Conservation (phyloP, 495 filamentous ascomycete genomes). For the Haplographium delicatum region DNA sequence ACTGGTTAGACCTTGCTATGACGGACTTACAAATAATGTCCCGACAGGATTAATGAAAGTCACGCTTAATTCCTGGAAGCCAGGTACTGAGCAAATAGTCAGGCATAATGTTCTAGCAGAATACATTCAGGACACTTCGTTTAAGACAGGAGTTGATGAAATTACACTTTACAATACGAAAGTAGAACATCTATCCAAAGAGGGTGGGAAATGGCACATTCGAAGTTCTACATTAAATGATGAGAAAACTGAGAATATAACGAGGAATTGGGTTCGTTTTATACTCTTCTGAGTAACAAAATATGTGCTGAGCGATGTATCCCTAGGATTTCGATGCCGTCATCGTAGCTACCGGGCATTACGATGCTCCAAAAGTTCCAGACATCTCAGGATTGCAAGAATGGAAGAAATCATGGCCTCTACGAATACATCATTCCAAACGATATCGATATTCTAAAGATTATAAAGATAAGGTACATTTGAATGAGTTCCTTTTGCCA, state of each 20-base stretch:
- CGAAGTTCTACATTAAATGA: too few relatives aligned
- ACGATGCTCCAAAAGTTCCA: conserved; percentile 65
- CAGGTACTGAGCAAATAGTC: background rate
- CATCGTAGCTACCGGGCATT: conserved; percentile 80
- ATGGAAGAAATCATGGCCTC: conserved; percentile 58
- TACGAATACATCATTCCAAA: conserved; percentile 72
- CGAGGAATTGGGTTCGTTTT: conserved; percentile 6
- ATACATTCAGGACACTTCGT: conserved; percentile 33
- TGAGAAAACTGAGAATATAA: conserved; percentile 25
- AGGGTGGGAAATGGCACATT: background rate
- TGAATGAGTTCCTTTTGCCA: too few relatives aligned
- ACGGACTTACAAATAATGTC: background rate
- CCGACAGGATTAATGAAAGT: background rate
- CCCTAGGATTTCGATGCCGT: conserved; percentile 62
- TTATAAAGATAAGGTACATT: conserved; percentile 45
- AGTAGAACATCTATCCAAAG: conserved; percentile 2
- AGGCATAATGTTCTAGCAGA: background rate
- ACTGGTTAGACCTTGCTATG: conserved; percentile 29
- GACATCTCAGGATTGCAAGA: conserved; percentile 49
- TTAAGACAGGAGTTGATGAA: conserved; percentile 44
- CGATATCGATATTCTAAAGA: conserved; percentile 57
- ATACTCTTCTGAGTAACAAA: too few relatives aligned
- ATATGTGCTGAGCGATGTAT: background rate
- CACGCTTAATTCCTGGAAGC: background rate
- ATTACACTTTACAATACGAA: conserved; percentile 22